Evolutionary conservation across 106 monocot species (phyloP).

Genomic region (Acanthochlamys bracteata): DNA sequence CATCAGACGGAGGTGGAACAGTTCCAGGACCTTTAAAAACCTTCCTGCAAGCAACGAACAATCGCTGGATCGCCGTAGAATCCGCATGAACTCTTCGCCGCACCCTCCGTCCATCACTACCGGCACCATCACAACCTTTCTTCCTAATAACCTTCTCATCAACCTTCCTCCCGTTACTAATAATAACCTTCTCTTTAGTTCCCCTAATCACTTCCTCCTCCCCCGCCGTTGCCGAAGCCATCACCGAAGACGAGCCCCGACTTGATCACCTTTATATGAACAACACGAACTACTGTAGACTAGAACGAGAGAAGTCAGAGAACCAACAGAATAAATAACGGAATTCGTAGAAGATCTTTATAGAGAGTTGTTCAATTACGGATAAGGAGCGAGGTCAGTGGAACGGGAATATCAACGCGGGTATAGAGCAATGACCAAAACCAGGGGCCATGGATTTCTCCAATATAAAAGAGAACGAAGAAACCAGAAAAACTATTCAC

Average conservation of each 20-base stretch:
- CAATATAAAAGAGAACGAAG: not conserved
- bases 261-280: not conserved
- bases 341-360: no score
- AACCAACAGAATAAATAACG: no score
- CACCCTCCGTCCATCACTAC: slow-evolving; percentile 6
- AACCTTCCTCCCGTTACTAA: slow-evolving; percentile 14
- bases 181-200: slow-evolving; percentile 2
- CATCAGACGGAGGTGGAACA: slow-evolving; percentile 47
- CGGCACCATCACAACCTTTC: not conserved
- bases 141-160: slow-evolving; percentile 9
- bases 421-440: not conserved
- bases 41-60: slow-evolving; percentile 44
- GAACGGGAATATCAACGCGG: not conserved
- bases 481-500: no score
- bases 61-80: slow-evolving; percentile 37
- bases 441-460: not conserved
- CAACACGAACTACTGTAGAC: not conserved
- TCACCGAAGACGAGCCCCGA: not conserved
- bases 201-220: slow-evolving; percentile 8
- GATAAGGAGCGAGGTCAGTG: not conserved
- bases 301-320: no score
- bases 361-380: no score
- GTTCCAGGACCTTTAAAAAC: slow-evolving; percentile 69
- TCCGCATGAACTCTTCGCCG: slow-evolving; percentile 26
- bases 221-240: no score